These are phyloP conservation scores for Filobasidium floriforme DNA, from an alignment of 768 basidiomycete species.

Conservation along the genomic window DNA sequence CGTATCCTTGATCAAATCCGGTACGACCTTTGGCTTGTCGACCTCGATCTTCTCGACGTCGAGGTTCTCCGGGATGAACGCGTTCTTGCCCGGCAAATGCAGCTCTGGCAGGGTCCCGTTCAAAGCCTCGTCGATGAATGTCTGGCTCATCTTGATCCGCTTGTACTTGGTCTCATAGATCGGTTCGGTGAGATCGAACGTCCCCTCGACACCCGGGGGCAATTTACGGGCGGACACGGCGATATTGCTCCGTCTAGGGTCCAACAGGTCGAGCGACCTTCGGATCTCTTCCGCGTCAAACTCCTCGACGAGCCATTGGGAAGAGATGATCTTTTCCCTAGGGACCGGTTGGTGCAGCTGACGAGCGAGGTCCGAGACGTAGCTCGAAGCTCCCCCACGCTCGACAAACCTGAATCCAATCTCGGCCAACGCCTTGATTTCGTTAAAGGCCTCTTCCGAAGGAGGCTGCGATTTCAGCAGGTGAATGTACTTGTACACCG, in stretches of 20 bases:
- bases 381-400: conserved; percentile 68
- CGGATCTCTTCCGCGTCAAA: conserved; percentile 55
- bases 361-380: conserved; percentile 68
- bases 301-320: conserved; percentile 62
- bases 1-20: conserved; percentile 67
- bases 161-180: conserved; percentile 88
- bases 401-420: conserved; percentile 81
- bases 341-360: conserved; percentile 74
- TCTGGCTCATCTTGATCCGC: conserved; percentile 52
- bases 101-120: conserved; percentile 57
- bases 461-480: conserved; percentile 46
- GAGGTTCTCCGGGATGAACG: conserved; percentile 81
- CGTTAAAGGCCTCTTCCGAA: conserved; percentile 61
- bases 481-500: conserved; percentile 64
- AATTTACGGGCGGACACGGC: conserved; percentile 72
- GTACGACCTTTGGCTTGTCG: conserved; percentile 49
- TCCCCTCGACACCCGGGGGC: conserved; percentile 52
- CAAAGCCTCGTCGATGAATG: conserved; percentile 59
- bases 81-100: conserved; percentile 72
- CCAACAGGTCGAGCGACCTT: conserved; percentile 59
- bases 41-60: conserved; percentile 71
- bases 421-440: conserved; percentile 61
- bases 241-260: conserved; percentile 59
- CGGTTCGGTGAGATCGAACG: conserved; percentile 57
- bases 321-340: conserved; percentile 64